phyloP scores from a whole-genome alignment of 371 early-diverging fungal genomes.

The Rhizopus arrhizus region DNA sequence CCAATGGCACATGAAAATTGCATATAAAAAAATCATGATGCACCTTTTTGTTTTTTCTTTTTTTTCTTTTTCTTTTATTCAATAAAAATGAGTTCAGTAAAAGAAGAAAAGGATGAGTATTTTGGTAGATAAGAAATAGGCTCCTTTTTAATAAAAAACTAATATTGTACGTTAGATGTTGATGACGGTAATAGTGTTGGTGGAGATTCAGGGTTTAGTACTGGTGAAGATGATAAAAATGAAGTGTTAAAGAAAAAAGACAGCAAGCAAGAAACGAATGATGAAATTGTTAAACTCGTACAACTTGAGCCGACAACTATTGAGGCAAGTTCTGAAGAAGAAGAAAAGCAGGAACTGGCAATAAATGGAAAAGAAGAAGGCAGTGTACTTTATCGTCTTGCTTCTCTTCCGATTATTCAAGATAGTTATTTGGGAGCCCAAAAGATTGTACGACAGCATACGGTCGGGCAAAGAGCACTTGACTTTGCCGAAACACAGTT shows the following conservation, averaged over 20 bases:
- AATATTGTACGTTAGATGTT: slow-evolving; percentile 9
- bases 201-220: slow-evolving; percentile 28
- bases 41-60: neutral
- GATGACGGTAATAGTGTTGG: slow-evolving; percentile 18
- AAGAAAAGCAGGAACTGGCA: slow-evolving; percentile 1
- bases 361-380: neutral
- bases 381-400: slow-evolving; percentile 24
- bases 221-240: slow-evolving; percentile 16
- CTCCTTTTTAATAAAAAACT: neutral
- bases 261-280: slow-evolving; percentile 2
- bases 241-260: slow-evolving; percentile 2
- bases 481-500: slow-evolving; percentile 28
- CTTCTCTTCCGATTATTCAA: slow-evolving; percentile 29
- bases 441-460: slow-evolving; percentile 21
- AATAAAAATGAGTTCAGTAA: neutral
- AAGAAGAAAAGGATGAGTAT: slow-evolving; percentile 11
- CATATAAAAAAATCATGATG: neutral
- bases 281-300: neutral
- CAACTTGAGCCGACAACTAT: neutral
- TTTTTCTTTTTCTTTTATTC: neutral
- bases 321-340: neutral
- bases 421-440: slow-evolving; percentile 25
- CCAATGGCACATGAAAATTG: neutral
- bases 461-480: slow-evolving; percentile 26
- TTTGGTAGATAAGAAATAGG: neutral